These are phyloP conservation scores for Astrephomene gubernaculifera DNA, from an alignment of 139 green algal species.

Conservation along the genomic window DNA sequence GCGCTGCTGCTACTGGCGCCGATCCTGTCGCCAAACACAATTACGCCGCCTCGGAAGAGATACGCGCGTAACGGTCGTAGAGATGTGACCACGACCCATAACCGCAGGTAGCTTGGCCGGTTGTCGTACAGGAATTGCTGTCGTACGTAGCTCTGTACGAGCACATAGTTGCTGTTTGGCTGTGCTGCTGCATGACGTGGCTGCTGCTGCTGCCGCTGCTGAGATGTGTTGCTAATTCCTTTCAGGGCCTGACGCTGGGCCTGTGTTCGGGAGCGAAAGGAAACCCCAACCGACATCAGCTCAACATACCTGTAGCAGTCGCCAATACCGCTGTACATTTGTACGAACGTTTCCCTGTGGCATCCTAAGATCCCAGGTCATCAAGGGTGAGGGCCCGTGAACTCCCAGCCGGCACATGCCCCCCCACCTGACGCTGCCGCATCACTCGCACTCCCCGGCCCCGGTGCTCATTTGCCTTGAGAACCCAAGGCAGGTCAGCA, in stretches of 20 bases:
- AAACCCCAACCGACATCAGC: too few relatives aligned
- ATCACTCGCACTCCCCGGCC: slow-evolving; percentile 21
- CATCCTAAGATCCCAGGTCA: too few relatives aligned
- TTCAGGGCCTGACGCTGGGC: slow-evolving; percentile 23
- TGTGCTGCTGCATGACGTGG: background rate
- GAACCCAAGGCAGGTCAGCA: slow-evolving; percentile 64
- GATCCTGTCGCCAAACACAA: slow-evolving; percentile 63
- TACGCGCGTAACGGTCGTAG: slow-evolving; percentile 58
- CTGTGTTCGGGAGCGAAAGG: too few relatives aligned
- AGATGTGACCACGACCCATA: slow-evolving; percentile 75
- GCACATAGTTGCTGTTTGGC: slow-evolving; percentile 34
- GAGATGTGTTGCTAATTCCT: background rate
- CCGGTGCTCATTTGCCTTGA: slow-evolving; percentile 75
- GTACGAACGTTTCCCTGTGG: too few relatives aligned
- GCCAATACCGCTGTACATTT: too few relatives aligned
- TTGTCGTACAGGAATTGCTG: slow-evolving; percentile 62
- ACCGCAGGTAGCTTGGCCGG: slow-evolving; percentile 69
- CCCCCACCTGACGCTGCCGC: slow-evolving; percentile 21
- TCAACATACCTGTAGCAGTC: too few relatives aligned
- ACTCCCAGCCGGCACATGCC: too few relatives aligned
- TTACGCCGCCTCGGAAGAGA: slow-evolving; percentile 70
- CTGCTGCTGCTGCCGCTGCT: background rate
- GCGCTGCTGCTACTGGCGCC: too few relatives aligned
- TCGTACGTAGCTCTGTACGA: slow-evolving; percentile 71
- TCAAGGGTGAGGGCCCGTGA: too few relatives aligned